Conservation (phyloP, 495 filamentous ascomycete genomes). For the Diplogelasinospora grovesii region DNA sequence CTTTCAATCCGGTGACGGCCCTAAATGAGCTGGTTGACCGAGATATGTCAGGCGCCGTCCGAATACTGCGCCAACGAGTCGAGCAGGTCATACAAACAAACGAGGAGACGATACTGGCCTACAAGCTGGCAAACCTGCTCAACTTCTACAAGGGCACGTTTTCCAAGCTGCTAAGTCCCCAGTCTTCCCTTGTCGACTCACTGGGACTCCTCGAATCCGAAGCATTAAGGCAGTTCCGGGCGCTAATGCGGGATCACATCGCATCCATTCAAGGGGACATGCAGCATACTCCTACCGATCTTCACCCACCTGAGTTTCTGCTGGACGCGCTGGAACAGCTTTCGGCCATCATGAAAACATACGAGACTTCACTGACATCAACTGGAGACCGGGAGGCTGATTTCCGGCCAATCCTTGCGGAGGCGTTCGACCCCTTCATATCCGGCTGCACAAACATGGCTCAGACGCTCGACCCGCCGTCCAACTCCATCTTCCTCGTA, state of each 20-base stretch:
- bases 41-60: slow-evolving; percentile 70
- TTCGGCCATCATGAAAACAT: slow-evolving; percentile 66
- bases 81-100: slow-evolving; percentile 90
- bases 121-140: slow-evolving; percentile 82
- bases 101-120: slow-evolving; percentile 81
- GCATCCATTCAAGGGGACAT: slow-evolving; percentile 64
- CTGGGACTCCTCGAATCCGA: slow-evolving; percentile 62
- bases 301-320: slow-evolving; percentile 78
- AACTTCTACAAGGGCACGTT: slow-evolving; percentile 87
- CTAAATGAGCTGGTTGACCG: slow-evolving; percentile 85
- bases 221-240: slow-evolving; percentile 76
- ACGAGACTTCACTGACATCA: slow-evolving; percentile 68
- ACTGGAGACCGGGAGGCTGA: slow-evolving; percentile 49
- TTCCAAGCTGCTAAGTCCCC: slow-evolving; percentile 62
- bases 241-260: slow-evolving; percentile 70
- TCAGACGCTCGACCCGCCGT: slow-evolving; percentile 49
- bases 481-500: slow-evolving; percentile 66
- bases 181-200: slow-evolving; percentile 63
- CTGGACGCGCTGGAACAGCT: slow-evolving; percentile 72
- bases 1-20: slow-evolving; percentile 77
- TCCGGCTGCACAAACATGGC: slow-evolving; percentile 64
- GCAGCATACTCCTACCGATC: slow-evolving; percentile 56
- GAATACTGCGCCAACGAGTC: slow-evolving; percentile 71
- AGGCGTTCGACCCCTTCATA: slow-evolving; percentile 83
- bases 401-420: slow-evolving; percentile 74